Percentiles rank a stretch among this genome's conserved stretches.
phyloP scores from a whole-genome alignment of 2,329 filamentous ascomycete genomes.

The Fusarium nodosum region DNA sequence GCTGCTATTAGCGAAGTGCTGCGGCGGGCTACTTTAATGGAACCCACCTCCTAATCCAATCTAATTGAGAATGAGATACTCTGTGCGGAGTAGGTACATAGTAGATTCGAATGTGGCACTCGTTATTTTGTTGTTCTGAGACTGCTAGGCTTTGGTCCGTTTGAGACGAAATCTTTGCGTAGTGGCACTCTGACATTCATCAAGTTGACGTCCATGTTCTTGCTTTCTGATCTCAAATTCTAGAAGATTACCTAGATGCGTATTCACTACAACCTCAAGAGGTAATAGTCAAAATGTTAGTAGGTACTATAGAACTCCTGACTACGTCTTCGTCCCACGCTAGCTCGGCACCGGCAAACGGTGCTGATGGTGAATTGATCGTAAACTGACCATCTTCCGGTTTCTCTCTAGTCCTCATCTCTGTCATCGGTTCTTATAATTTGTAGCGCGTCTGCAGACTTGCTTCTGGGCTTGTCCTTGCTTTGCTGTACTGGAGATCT shows the following conservation, averaged over 20 bases:
- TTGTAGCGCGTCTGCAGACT: slow-evolving; percentile 5
- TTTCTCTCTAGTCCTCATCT: slow-evolving; percentile 3
- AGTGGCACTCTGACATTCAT: not conserved
- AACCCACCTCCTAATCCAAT: not conserved
- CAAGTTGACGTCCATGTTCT: not conserved
- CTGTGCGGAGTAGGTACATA: not conserved
- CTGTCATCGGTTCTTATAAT: not conserved
- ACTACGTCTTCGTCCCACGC: slow-evolving; percentile 2
- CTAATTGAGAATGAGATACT: not conserved
- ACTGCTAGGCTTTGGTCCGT: not conserved
- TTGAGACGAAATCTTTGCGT: not conserved
- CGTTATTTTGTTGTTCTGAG: not conserved
- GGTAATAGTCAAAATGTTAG: not conserved
- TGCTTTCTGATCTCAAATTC: not conserved
- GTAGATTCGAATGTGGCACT: not conserved
- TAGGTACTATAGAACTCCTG: not conserved
- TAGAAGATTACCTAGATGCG: too few relatives aligned
- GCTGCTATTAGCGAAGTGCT: slow-evolving; percentile 4
- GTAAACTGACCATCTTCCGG: slow-evolving; percentile 14
- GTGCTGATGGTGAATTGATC: slow-evolving; percentile 28
- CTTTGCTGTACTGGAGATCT: slow-evolving; percentile 11
- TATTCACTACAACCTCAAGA: not conserved
- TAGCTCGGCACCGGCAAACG: slow-evolving; percentile 10
- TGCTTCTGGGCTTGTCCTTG: slow-evolving; percentile 25
- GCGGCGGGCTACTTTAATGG: slow-evolving; percentile 12